These are phyloP conservation scores for Geotrichum cucujoidarum DNA, from an alignment of 1,139 yeast genomes.

Conservation along the genomic window DNA sequence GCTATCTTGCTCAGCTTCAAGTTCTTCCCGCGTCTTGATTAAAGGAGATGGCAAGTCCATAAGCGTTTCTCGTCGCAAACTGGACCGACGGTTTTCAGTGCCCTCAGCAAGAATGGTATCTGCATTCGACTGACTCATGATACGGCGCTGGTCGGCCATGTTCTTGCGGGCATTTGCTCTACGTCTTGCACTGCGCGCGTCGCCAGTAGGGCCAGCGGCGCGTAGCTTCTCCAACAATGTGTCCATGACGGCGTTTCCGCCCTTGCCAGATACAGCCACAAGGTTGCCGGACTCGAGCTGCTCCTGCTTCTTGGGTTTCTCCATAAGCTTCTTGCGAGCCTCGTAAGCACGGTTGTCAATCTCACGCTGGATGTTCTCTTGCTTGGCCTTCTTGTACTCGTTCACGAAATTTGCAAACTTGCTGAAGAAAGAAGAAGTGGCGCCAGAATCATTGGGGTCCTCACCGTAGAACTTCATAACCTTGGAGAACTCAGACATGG, in stretches of 20 bases:
- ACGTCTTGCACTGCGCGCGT: conserved; percentile 74
- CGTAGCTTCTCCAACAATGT: conserved; percentile 64
- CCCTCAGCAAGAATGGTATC: conserved; percentile 9
- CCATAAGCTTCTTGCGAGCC: conserved; percentile 60
- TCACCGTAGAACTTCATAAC: conserved; percentile 84
- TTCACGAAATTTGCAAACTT: conserved; percentile 67
- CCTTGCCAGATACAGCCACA: conserved; percentile 22
- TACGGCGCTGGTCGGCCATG: conserved; percentile 29
- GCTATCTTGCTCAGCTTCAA: conserved; percentile 1
- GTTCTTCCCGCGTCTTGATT: no score
- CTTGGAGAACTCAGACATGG: conserved; percentile 51
- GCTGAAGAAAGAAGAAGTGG: conserved; percentile 63
- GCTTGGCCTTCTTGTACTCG: conserved; percentile 72
- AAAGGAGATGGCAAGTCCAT: conserved; percentile 15
- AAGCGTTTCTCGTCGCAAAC: conserved; percentile 2
- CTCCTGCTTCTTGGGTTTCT: conserved; percentile 38
- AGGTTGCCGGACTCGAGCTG: conserved; percentile 29
- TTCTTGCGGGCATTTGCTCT: conserved; percentile 64
- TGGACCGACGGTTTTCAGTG: background rate
- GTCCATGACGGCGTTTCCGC: conserved; percentile 56
- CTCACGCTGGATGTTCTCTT: conserved; percentile 72
- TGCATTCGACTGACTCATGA: conserved; percentile 14
- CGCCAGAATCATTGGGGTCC: conserved; percentile 54
- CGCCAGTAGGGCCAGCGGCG: conserved; percentile 68
- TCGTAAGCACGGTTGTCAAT: conserved; percentile 76